Evolutionary conservation across 768 basidiomycete species (phyloP).

Genomic region (Rhodotorula graminis): DNA sequence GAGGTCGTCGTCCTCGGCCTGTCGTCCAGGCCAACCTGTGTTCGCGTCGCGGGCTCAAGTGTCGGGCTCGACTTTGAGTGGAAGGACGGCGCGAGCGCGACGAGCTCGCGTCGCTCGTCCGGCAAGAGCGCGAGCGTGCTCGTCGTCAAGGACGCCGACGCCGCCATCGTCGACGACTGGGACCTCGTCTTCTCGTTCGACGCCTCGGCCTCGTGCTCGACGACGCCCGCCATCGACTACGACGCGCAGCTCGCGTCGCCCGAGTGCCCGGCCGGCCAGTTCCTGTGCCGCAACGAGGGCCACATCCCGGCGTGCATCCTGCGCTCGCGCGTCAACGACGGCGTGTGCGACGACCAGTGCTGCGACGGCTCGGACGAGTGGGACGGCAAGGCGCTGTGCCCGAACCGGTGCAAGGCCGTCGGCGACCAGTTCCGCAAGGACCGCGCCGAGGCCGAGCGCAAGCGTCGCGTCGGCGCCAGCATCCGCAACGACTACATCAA

Average conservation of each 20-base stretch:
- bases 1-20: constrained; percentile 75
- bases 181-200: constrained; percentile 46
- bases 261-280: constrained; percentile 46
- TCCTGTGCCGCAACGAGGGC: constrained; percentile 82
- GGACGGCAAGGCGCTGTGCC: constrained; percentile 62
- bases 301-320: constrained; percentile 76
- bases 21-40: constrained; percentile 57
- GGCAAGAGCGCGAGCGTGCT: constrained; percentile 58
- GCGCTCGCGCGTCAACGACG: constrained; percentile 81
- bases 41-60: constrained; percentile 52
- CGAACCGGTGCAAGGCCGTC: constrained; percentile 68
- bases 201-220: constrained; percentile 11
- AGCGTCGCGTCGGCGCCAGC: constrained; percentile 85
- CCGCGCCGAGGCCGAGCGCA: constrained; percentile 67
- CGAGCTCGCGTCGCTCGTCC: constrained; percentile 42
- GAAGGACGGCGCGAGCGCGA: constrained; percentile 57
- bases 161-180: constrained; percentile 48
- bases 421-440: constrained; percentile 66
- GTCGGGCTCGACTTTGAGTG: constrained; percentile 65
- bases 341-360: constrained; percentile 86
- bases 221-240: constrained; percentile 24
- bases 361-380: constrained; percentile 95
- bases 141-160: constrained; percentile 54
- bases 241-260: constrained; percentile 27
- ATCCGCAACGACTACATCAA: constrained; percentile 81